These are phyloP conservation scores for Tuber indicum DNA, from an alignment of 495 filamentous ascomycete genomes.

Conservation along the genomic window DNA sequence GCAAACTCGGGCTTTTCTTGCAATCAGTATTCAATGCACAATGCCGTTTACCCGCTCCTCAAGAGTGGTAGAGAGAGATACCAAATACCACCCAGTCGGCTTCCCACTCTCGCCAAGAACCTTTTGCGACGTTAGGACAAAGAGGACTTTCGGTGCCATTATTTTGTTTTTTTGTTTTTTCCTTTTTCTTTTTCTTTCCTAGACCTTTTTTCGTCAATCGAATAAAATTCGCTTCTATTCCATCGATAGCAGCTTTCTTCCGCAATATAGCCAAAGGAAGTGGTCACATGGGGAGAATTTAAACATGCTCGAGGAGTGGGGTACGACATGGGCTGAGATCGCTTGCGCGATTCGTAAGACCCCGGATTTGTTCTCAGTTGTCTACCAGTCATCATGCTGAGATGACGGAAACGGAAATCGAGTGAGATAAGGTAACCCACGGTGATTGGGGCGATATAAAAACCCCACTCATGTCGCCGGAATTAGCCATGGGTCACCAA, in stretches of 20 bases:
- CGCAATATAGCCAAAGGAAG: neutral
- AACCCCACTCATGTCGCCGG: no score
- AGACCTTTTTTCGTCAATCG: neutral
- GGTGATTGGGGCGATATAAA: no score
- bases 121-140: slow-evolving; percentile 60
- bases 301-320: neutral
- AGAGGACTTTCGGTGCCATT: slow-evolving; percentile 54
- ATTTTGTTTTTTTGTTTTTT: slow-evolving; percentile 3
- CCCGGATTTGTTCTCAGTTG: neutral
- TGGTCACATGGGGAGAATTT: neutral
- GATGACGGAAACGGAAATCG: neutral
- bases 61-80: slow-evolving; percentile 36
- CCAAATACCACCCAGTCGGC: slow-evolving; percentile 63
- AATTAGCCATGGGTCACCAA: no score
- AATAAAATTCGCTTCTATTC: neutral
- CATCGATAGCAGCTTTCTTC: neutral
- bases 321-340: neutral
- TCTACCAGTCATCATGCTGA: neutral
- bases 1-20: slow-evolving; percentile 59
- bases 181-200: slow-evolving; percentile 13
- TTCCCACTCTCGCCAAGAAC: slow-evolving; percentile 50
- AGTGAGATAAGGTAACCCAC: neutral
- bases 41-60: slow-evolving; percentile 1
- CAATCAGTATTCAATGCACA: slow-evolving; percentile 6
- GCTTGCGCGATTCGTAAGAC: neutral